Evolutionary conservation across 2,329 filamentous ascomycete species (phyloP).

Genomic region (Shiraia sp.): DNA sequence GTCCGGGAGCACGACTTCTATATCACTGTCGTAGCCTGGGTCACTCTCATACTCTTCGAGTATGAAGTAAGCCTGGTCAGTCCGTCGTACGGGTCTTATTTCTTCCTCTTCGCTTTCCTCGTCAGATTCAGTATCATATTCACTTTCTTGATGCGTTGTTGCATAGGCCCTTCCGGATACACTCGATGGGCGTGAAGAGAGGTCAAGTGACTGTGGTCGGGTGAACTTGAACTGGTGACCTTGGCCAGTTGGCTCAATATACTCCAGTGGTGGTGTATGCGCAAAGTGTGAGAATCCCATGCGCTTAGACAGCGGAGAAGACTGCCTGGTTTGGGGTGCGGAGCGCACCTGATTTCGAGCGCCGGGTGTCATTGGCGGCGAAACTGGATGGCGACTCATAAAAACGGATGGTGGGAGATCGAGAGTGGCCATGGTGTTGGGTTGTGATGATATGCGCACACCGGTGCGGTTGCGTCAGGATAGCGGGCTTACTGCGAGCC

Average conservation of each 20-base stretch:
- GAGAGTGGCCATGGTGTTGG: constrained; percentile 37
- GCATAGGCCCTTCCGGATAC: constrained; percentile 39
- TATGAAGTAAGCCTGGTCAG: constrained; percentile 42
- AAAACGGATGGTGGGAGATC: constrained; percentile 33
- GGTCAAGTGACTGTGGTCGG: constrained; percentile 37
- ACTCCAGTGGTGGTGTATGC: constrained; percentile 44
- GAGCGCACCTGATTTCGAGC: constrained; percentile 31
- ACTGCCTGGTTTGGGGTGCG: constrained; percentile 34
- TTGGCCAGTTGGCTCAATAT: constrained; percentile 41
- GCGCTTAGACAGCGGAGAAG: constrained; percentile 41
- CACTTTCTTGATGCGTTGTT: constrained; percentile 38
- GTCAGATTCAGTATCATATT: constrained; percentile 31
- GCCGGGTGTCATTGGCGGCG: constrained; percentile 44
- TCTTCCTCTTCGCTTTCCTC: constrained; percentile 34
- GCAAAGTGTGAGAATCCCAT: constrained; percentile 31
- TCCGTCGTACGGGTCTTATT: constrained; percentile 24
- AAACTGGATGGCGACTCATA: constrained; percentile 38
- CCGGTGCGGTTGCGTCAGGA: constrained; percentile 37
- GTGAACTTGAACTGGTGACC: constrained; percentile 43
- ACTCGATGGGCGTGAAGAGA: constrained; percentile 44
- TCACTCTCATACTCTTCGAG: constrained; percentile 50
- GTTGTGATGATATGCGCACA: constrained; percentile 25
- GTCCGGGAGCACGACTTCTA: constrained; percentile 51
- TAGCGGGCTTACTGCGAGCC: constrained; percentile 21
- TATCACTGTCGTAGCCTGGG: constrained; percentile 45